Evolutionary conservation across 169 alveolate genomes (phyloP).

Genomic region (Eimeria tenella): DNA sequence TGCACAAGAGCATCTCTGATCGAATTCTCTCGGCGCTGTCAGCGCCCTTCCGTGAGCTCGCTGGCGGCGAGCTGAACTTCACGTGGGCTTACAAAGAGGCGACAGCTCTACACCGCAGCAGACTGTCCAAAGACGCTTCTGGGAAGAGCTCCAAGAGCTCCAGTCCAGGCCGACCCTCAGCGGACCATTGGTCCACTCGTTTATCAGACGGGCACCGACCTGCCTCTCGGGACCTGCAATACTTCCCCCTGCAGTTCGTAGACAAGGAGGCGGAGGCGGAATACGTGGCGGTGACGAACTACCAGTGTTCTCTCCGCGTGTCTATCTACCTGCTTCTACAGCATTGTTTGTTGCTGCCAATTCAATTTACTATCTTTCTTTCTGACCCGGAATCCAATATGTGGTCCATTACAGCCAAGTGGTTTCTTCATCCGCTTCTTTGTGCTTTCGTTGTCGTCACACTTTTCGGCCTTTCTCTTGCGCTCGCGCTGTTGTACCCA

Average conservation of each 20-base stretch:
- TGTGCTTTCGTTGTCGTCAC: not conserved
- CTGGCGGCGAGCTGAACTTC: constrained; percentile 36
- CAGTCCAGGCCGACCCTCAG: not conserved
- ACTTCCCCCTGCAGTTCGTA: constrained; percentile 11
- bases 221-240: not conserved
- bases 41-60: constrained; percentile 61
- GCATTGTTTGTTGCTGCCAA: constrained; percentile 28
- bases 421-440: constrained; percentile 18
- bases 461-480: constrained; percentile 3
- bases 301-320: constrained; percentile 7
- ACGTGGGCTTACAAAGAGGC: constrained; percentile 40
- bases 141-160: not conserved
- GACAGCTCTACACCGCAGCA: not conserved
- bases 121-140: not conserved
- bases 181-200: constrained; percentile 39
- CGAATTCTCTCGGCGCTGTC: not conserved
- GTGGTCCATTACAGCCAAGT: not conserved
- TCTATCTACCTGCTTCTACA: constrained; percentile 29
- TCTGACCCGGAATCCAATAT: constrained; percentile 1
- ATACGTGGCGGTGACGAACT: constrained; percentile 42
- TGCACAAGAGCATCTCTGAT: too few relatives aligned
- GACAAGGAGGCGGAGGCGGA: constrained; percentile 36
- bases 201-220: constrained; percentile 5
- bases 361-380: not conserved
- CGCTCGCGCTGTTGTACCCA: constrained; percentile 35